A percentile compares a stretch with the other conserved stretches of the same genome.
Conservation (phyloP, 306 rosid genomes). For the Pyrus pyrifolia region DNA sequence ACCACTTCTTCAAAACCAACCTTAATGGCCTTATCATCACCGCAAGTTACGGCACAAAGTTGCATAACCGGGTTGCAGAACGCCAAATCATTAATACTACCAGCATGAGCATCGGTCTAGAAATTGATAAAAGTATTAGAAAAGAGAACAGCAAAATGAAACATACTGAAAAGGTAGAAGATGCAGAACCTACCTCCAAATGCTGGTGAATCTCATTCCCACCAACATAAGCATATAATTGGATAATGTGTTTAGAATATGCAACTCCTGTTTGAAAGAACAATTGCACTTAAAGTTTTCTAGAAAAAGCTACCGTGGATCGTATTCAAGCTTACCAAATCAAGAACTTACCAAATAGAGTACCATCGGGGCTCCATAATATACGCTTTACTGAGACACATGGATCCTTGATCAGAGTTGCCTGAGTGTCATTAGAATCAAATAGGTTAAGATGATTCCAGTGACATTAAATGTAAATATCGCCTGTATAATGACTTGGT, state of each 20-base stretch:
- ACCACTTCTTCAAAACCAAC: constrained; percentile 24
- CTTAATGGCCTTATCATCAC: constrained; percentile 51
- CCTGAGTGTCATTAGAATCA: constrained; percentile 39
- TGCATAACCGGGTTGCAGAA: constrained; percentile 22
- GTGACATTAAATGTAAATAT: background rate
- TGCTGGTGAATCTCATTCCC: constrained; percentile 60
- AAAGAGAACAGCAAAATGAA: background rate
- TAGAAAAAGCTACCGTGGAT: background rate
- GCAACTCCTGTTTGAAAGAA: constrained; percentile 63
- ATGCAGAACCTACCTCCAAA: constrained; percentile 50
- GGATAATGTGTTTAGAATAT: constrained; percentile 72
- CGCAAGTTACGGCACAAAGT: constrained; percentile 35
- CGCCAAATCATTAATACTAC: constrained; percentile 45
- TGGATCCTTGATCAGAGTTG: constrained; percentile 77
- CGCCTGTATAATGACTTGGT: background rate
- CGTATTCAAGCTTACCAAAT: constrained; percentile 46
- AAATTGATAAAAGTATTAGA: background rate
- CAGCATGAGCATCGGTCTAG: constrained; percentile 54
- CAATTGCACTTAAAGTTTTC: background rate
- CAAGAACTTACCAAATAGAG: constrained; percentile 63
- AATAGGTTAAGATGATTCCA: background rate
- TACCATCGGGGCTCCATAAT: constrained; percentile 87
- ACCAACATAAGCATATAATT: constrained; percentile 60
- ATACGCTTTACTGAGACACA: constrained; percentile 78
- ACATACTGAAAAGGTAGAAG: background rate